Evolutionary conservation across 1,284 basidiomycete species (phyloP), one percentile per base, ranked within the genome.

Genomic region (Ustilago curta): DNA sequence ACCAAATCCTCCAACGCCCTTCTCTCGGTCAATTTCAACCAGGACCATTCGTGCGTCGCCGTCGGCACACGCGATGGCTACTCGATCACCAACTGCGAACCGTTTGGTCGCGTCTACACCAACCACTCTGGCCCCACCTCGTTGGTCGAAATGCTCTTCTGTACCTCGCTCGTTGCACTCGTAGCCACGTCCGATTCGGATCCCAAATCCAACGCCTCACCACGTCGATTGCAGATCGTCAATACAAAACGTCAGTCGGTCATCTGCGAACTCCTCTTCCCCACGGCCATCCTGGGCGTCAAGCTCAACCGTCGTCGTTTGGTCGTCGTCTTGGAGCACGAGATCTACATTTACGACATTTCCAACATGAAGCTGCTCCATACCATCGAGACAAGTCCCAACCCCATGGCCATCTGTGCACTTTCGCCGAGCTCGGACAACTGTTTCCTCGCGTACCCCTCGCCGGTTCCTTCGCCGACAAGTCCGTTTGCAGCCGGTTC

Each of bases 281-380:
- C 96, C 0, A 95, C 94, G 1, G 93, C 94, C 1, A 95, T 99
- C 65, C 90, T 98, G 29, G 91, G 93, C 6, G 95, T 99, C 84
- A 97, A 97, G 87, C 89, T 99, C 82, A 99, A 99, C 87, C 89
- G 97, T 61, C 95, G 97, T 86, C 92, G 95, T 0, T 89, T 99
- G 23, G 93, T 98, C 39, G 96, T 99, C 70, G 92, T 99, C 8
- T 89, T 99, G 58, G 95, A 97, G 84, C 90, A 90, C 44, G 94
- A 98, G 85, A 97, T 99, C 66, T 99, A 98, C 87, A 95, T 98
- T 62, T 99, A 99, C 84, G 96, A 99, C 84, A 98, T 99, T 80
- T 93, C 92, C 67, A 99, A 97, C 79, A 98, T 99, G 96, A 92
- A 95, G 79, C 88, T 99, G 32, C 86, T 97, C 45, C 96, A 98